These are phyloP conservation scores for Orobanche coerulescens DNA, from an alignment of 257 asterid species.

Conservation along the genomic window DNA sequence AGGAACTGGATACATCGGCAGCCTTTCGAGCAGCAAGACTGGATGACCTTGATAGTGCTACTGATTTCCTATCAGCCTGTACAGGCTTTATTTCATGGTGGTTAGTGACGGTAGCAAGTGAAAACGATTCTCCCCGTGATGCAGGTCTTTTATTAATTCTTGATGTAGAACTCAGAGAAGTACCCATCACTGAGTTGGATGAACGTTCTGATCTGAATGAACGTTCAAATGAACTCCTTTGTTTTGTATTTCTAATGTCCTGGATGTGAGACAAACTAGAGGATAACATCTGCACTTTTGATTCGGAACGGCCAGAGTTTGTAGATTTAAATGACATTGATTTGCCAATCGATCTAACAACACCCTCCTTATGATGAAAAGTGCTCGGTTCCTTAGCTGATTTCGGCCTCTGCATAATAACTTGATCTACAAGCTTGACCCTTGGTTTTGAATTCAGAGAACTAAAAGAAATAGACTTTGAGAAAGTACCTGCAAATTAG, in stretches of 20 bases:
- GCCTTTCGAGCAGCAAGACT: constrained; percentile 50
- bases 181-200: constrained; percentile 31
- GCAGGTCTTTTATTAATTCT: constrained; percentile 43
- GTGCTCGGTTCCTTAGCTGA: constrained; percentile 48
- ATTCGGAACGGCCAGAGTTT: constrained; percentile 43
- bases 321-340: constrained; percentile 63
- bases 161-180: constrained; percentile 34
- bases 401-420: constrained; percentile 59
- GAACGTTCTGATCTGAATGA: constrained; percentile 48
- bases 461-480: constrained; percentile 69
- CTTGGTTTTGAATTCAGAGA: constrained; percentile 58
- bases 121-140: constrained; percentile 36
- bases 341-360: constrained; percentile 52
- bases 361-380: constrained; percentile 50
- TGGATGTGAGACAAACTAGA: constrained; percentile 46
- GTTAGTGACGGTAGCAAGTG: constrained; percentile 30
- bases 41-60: constrained; percentile 39
- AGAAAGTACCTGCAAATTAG: constrained; percentile 54
- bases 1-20: constrained; percentile 34
- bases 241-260: constrained; percentile 49
- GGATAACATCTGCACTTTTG: constrained; percentile 64
- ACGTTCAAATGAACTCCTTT: constrained; percentile 46
- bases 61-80: constrained; percentile 43
- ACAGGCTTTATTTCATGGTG: constrained; percentile 41
- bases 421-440: constrained; percentile 67